Evolutionary conservation across 2,329 filamentous ascomycete genomes (phyloP), one percentile per base, ranked within the genome.

Genomic region (Diaporthe sp.): DNA sequence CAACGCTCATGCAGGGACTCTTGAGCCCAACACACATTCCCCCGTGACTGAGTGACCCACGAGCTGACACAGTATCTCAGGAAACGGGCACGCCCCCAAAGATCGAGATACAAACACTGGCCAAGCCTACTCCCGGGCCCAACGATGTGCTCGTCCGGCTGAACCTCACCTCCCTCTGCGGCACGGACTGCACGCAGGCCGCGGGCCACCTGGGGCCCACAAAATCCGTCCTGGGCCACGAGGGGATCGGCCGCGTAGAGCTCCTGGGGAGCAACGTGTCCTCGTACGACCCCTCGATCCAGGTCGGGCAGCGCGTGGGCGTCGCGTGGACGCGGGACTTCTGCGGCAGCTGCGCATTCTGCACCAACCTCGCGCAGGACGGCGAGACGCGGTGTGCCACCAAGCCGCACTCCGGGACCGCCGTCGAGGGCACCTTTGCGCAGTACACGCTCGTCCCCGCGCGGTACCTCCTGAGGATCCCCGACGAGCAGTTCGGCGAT

Each of bases 211-310:
- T 86, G 60, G 84, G 85, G 0, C 83, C 83, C 0, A 80, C 81
- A 0, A 78, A 80, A 7, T 76, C 81, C 34, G 82, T 86, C 2
- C 80, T 86, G 0, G 86, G 87, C 5, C 87, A 88, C 65, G 87
- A 88, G 76, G 87, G 86, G 10, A 84, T 87, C 1, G 87, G 87
- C 1, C 80, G 79, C 15, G 80, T 87, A 22, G 83, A 80, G 5
- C 80, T 77, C 34, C 76, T 87, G 2, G 87, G 86, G 1, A 79
- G 81, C 42, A 80, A 82, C 47, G 80, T 85, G 4, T 9, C 77
- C 0, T 28, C 75, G 0, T 60, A 79, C n/a, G 81, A 82, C 58
- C 75, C 78, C 1, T 73, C 77, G 2, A 76, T 83, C 22, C 28
- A 77, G 20, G 39, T 83, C 2, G 84, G 83, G 44, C 81, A 85